Percentiles rank a stretch among this genome's conserved stretches.
These are phyloP conservation scores for Tilletia setariae DNA, from an alignment of 1,284 basidiomycete species.

Conservation along the genomic window DNA sequence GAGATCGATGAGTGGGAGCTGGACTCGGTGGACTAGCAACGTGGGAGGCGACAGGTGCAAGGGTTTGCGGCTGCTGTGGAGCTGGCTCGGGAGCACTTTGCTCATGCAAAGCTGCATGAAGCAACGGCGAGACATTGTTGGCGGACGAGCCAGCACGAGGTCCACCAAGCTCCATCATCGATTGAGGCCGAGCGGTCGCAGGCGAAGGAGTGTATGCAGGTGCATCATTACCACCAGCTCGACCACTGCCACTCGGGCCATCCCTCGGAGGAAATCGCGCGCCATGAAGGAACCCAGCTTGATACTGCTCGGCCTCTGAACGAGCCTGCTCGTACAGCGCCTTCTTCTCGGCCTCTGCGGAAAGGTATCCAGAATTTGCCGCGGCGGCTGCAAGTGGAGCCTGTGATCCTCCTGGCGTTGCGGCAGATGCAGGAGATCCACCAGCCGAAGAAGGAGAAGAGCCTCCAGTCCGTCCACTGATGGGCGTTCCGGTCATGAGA, in stretches of 20 bases:
- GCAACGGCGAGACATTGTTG: background rate
- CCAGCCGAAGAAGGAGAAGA: background rate
- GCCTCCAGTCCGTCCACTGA: background rate
- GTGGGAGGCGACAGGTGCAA: background rate
- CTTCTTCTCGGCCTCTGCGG: conserved; percentile 35
- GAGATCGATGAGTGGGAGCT: background rate
- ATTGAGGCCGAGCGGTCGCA: conserved; percentile 18
- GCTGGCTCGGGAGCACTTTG: background rate
- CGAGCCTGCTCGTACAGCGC: conserved; percentile 41
- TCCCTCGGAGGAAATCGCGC: conserved; percentile 26
- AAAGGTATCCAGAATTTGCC: background rate
- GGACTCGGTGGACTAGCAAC: background rate
- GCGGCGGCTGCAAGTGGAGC: background rate
- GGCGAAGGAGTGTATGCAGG: background rate
- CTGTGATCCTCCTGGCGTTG: background rate
- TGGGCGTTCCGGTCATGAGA: background rate
- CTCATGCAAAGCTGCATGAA: background rate
- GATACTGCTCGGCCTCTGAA: conserved; percentile 40
- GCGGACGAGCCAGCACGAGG: background rate
- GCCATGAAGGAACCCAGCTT: conserved; percentile 29
- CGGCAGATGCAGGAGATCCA: background rate
- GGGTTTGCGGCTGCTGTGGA: background rate
- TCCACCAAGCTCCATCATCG: conserved; percentile 10
- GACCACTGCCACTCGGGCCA: background rate
- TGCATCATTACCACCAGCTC: background rate